Conservation (phyloP, 2,329 filamentous ascomycete species). For the Alternaria gansuensis region DNA sequence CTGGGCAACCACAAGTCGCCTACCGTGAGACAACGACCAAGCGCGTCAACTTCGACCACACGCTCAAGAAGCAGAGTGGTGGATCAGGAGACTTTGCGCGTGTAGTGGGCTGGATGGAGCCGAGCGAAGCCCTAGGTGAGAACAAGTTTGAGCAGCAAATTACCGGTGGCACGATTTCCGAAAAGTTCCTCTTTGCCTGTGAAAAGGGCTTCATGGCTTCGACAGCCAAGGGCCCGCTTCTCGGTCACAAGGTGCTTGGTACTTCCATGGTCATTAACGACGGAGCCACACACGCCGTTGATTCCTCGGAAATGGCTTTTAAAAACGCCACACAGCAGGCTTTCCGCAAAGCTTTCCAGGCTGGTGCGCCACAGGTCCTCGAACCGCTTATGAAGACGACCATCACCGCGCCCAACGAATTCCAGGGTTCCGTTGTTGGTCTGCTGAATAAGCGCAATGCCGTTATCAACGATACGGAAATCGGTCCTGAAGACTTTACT, state of each 20-base stretch:
- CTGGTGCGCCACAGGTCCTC: conserved; percentile 82
- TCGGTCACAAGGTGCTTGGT: conserved; percentile 93
- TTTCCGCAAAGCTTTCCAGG: conserved; percentile 90
- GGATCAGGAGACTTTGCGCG: conserved; percentile 95
- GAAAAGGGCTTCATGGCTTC: conserved; percentile 90
- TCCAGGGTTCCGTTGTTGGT: conserved; percentile 95
- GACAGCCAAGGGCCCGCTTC: conserved; percentile 85
- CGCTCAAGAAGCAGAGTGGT: conserved; percentile 93
- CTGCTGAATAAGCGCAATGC: conserved; percentile 97
- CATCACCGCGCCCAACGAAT: conserved; percentile 94
- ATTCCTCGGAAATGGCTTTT: conserved; percentile 97
- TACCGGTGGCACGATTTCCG: conserved; percentile 86
- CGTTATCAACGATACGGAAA: conserved; percentile 93
- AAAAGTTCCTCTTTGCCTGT: conserved; percentile 95
- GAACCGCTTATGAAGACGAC: conserved; percentile 99
- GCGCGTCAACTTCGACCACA: conserved; percentile 85
- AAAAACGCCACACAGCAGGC: conserved; percentile 93
- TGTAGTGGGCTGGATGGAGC: conserved; percentile 91
- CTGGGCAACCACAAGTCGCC: conserved; percentile 95
- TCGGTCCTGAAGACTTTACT: conserved; percentile 92
- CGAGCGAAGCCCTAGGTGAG: conserved; percentile 73
- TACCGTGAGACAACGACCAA: conserved; percentile 93
- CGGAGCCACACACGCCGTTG: conserved; percentile 95
- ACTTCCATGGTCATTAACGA: conserved; percentile 92
- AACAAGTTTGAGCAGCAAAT: conserved; percentile 90